Percentiles rank a stretch among this genome's conserved stretches.
Conservation (phyloP, 1,284 basidiomycete species). For the Veloporphyrellus conicus region DNA sequence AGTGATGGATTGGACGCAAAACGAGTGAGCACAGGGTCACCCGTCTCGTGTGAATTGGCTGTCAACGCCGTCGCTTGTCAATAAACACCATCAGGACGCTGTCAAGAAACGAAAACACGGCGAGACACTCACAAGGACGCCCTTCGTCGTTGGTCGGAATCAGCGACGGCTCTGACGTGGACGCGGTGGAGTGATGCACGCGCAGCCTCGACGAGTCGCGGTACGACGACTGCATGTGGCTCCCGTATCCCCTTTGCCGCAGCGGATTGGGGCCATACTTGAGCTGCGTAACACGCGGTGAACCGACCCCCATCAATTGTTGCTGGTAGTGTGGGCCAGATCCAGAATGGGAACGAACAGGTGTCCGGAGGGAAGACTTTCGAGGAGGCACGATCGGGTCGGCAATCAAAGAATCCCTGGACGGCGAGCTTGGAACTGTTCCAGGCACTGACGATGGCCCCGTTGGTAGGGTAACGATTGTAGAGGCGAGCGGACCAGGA, state of each 20-base stretch:
- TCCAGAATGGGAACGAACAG: conserved; percentile 37
- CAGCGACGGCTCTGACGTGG: conserved; percentile 74
- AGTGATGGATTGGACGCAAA: conserved; percentile 45
- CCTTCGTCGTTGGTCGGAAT: conserved; percentile 49
- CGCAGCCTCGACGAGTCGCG: conserved; percentile 52
- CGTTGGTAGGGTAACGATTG: conserved; percentile 36
- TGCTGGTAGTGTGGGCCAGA: conserved; percentile 33
- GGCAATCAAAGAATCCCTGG: conserved; percentile 25
- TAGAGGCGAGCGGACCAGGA: conserved; percentile 25
- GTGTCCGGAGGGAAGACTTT: conserved; percentile 51
- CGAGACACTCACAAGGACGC: conserved; percentile 41
- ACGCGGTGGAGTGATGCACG: conserved; percentile 62
- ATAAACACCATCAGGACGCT: conserved; percentile 14
- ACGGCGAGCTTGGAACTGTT: conserved; percentile 16
- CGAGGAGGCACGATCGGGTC: conserved; percentile 53
- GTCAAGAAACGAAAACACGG: conserved; percentile 13
- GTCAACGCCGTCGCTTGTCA: conserved; percentile 29
- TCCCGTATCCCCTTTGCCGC: conserved; percentile 37
- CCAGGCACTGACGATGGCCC: conserved; percentile 32
- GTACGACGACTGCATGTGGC: conserved; percentile 37
- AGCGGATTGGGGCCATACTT: conserved; percentile 42
- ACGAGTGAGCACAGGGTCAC: conserved; percentile 42
- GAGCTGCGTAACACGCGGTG: conserved; percentile 25
- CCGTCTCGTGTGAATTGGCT: conserved; percentile 49
- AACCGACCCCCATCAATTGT: conserved; percentile 23